These are phyloP conservation scores for Allomyces javanicus DNA, from an alignment of 192 early-diverging fungal species.

Conservation along the genomic window DNA sequence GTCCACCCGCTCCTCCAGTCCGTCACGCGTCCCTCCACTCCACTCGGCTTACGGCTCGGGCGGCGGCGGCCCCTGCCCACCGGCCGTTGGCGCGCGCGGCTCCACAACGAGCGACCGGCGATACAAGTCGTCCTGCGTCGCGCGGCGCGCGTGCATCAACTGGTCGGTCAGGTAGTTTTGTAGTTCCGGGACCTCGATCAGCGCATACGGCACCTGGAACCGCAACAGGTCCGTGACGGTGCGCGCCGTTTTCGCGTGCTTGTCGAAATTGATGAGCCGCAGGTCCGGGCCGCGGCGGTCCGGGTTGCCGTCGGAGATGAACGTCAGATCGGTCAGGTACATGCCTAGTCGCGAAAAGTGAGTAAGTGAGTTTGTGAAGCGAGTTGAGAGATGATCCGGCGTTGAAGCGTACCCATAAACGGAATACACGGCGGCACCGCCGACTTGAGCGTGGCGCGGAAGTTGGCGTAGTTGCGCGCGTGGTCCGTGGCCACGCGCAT, in stretches of 20 bases:
- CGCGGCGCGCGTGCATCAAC: constrained; percentile 10
- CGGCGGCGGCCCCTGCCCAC: neutral
- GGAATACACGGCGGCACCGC: constrained; percentile 17
- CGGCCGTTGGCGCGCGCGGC: constrained; percentile 7
- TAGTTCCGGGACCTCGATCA: constrained; percentile 15
- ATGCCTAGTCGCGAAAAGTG: constrained; percentile 4
- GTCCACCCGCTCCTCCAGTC: too few species aligned
- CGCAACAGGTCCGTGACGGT: constrained; percentile 52
- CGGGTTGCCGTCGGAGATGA: constrained; percentile 31
- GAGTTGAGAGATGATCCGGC: neutral
- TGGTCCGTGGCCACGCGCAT: constrained; percentile 14
- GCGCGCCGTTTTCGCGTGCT: constrained; percentile 34
- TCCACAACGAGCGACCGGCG: constrained; percentile 13
- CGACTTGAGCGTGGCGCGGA: constrained; percentile 13
- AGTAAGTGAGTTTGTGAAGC: too few species aligned
- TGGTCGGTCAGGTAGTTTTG: constrained; percentile 12
- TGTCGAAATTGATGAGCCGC: constrained; percentile 65
- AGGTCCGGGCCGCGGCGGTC: constrained; percentile 1
- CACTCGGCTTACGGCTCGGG: neutral
- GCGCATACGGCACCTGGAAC: constrained; percentile 50
- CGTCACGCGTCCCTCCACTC: too few species aligned
- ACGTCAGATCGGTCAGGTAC: constrained; percentile 26
- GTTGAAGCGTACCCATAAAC: constrained; percentile 16
- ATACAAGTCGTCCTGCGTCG: constrained; percentile 12
- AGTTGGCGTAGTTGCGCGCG: constrained; percentile 19